Evolutionary conservation across 2,329 filamentous ascomycete genomes (phyloP).

Genomic region (Epichloe baconii): DNA sequence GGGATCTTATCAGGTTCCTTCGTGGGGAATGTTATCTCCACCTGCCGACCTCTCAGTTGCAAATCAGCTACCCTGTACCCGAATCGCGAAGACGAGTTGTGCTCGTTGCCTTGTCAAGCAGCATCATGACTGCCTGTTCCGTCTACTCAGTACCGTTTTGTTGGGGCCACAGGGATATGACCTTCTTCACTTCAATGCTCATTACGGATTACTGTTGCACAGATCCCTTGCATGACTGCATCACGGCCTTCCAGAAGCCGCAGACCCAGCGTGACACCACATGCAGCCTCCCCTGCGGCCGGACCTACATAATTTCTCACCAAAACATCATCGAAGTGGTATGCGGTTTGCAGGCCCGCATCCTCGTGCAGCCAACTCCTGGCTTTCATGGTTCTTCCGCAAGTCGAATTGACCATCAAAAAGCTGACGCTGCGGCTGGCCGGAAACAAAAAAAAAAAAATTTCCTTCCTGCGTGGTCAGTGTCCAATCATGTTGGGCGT

Average conservation of each 20-base stretch:
- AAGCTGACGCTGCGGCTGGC: neutral
- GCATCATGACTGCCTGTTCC: neutral
- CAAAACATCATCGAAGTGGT: neutral
- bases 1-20: too few species aligned
- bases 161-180: neutral
- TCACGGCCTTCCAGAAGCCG: neutral
- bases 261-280: neutral
- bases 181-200: neutral
- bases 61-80: too few species aligned
- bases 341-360: neutral
- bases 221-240: neutral
- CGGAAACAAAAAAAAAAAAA: neutral
- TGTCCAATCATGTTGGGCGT: neutral
- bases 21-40: too few species aligned
- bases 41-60: too few species aligned
- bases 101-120: too few species aligned
- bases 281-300: neutral
- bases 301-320: too few species aligned
- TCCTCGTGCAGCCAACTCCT: neutral
- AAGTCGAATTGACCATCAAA: neutral
- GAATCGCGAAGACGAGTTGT: too few species aligned
- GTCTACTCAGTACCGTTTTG: neutral
- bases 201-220: neutral
- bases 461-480: neutral
- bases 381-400: neutral